Evolutionary conservation across 176 grass and related monocot species (phyloP).

Genomic region (Cymbopogon citratus): DNA sequence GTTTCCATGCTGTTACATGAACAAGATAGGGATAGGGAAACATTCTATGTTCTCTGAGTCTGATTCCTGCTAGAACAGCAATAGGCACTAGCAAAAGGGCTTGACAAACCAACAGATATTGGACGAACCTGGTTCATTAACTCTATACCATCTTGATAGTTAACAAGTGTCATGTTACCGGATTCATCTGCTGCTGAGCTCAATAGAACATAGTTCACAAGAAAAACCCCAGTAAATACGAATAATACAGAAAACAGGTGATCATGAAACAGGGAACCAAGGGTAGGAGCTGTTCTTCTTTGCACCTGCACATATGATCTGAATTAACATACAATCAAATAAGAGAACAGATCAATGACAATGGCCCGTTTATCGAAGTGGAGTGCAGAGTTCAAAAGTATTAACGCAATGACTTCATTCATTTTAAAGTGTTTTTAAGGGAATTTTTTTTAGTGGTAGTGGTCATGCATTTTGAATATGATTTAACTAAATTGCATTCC

Average conservation of each 20-base stretch:
- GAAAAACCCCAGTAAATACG: constrained; percentile 72
- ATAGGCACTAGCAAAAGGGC: background rate
- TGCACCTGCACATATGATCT: constrained; percentile 52
- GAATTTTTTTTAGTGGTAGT: too few relatives aligned
- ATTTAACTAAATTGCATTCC: too few relatives aligned
- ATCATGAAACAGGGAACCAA: constrained; percentile 65
- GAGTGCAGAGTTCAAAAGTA: background rate
- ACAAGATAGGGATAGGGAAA: background rate
- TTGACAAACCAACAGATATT: background rate
- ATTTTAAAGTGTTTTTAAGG: background rate
- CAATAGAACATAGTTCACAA: constrained; percentile 72
- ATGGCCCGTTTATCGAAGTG: background rate
- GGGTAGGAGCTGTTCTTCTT: constrained; percentile 30
- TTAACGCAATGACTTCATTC: background rate
- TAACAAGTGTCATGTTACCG: constrained; percentile 19
- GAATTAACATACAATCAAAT: constrained; percentile 6
- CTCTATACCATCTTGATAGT: constrained; percentile 58
- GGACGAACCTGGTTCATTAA: constrained; percentile 70
- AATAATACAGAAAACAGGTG: constrained; percentile 78
- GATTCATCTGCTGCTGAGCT: constrained; percentile 71
- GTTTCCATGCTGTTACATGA: background rate
- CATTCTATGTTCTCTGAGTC: background rate
- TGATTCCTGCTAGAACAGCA: background rate
- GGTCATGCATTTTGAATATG: too few relatives aligned
- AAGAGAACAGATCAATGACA: background rate